A percentile compares a stretch with the other conserved stretches of the same genome.
These are phyloP conservation scores for Periconia sp. DNA, from an alignment of 2,329 filamentous ascomycete genomes.

Conservation along the genomic window DNA sequence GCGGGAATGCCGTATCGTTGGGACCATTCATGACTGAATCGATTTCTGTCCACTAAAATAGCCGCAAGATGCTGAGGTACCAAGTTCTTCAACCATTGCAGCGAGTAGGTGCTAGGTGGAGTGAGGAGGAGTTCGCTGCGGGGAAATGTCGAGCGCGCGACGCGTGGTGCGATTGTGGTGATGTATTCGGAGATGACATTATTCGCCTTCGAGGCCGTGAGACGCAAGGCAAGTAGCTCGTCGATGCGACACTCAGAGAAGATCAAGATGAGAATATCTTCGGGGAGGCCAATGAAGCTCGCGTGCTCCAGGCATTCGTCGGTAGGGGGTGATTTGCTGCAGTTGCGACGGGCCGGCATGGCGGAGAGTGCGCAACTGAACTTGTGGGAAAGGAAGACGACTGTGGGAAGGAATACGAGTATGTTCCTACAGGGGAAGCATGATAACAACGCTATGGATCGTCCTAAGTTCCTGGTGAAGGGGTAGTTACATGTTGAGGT, in stretches of 20 bases:
- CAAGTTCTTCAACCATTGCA: constrained; percentile 27
- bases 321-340: constrained; percentile 5
- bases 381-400: background rate
- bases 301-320: background rate
- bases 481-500: no score
- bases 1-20: constrained; percentile 29
- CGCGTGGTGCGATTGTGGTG: constrained; percentile 27
- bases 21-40: constrained; percentile 20
- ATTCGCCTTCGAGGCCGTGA: constrained; percentile 20
- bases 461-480: no score
- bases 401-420: background rate
- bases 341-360: background rate
- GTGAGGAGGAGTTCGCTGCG: constrained; percentile 17
- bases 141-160: constrained; percentile 31
- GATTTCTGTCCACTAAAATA: constrained; percentile 32
- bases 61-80: constrained; percentile 33
- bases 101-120: constrained; percentile 12
- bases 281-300: constrained; percentile 23
- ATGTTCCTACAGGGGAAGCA: background rate
- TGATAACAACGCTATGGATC: background rate
- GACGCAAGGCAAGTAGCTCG: constrained; percentile 24
- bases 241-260: constrained; percentile 30
- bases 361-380: background rate
- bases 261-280: constrained; percentile 35
- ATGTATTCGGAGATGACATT: constrained; percentile 28